Base-by-base conservation (phyloP, 176 grass and related monocot species). In the Bonia amplexicaulis region DNA sequence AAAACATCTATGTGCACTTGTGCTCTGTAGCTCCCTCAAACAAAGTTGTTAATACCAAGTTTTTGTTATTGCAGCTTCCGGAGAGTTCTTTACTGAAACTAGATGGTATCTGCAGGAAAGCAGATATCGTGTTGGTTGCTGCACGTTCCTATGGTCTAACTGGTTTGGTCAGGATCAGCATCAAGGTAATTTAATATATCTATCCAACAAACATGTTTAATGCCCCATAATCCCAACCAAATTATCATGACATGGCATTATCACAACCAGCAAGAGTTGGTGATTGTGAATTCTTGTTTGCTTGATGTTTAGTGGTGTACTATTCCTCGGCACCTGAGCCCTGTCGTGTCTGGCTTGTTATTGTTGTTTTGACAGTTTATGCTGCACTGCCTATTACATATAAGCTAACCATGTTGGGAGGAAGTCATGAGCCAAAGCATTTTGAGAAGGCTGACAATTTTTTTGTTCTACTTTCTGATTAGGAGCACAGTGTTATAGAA, bases 121-220 rank as follows among this genome's bases (percentile, higher is more conserved):
- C 83, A 45, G 86, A 95, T 90, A 80, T 95, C 0, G 66, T 95
- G 31, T 90, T 98, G 84, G 91, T 98, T 90, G 80, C 89, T 68
- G 92, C 90, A 27, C 90, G 94, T 37, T 97, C 94, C 11, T 97
- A 97, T 88, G 94, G 92, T 85, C 88, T 98, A 52, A 95, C 93
- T 67, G 96, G 93, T 78, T 57, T 98, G 59, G 91, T 98, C 78
- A 91, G 96, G 63, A 76, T 98, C 81, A 98, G 96, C 29, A 29
- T 89, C n/a, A 95, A 95, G 96, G 96, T 98, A 93, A 92, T 73
- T 71, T 80, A 33, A 72, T 73, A 22, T 9, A 22, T 63, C 19
- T 45, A 55, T 1, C 25, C 8, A 29, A 41, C 2, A 66, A 84
- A 39, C 39, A 39, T 31, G 76, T 69, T 69, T n/a, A 80, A 58